phyloP scores from a whole-genome alignment of 2,329 filamentous ascomycete genomes.

The Aaosphaeria arxii region DNA sequence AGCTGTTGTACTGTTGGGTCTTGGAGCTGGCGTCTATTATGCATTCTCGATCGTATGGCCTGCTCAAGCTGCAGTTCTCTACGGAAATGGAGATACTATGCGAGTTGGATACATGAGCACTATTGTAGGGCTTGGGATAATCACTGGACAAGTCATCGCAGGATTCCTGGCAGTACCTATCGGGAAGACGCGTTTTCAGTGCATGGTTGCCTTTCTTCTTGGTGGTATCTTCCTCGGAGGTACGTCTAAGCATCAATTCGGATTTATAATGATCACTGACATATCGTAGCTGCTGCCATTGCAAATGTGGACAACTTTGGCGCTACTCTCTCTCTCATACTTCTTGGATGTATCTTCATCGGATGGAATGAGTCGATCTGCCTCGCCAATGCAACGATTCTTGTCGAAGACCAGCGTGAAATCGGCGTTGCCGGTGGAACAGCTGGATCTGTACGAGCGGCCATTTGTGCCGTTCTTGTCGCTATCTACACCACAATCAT shows the following conservation, averaged over 20 bases:
- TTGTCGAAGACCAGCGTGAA: conserved; percentile 33
- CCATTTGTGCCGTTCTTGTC: conserved; percentile 35
- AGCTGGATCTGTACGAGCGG: conserved; percentile 40
- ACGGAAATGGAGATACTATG: conserved; percentile 17
- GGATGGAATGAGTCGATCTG: conserved; percentile 28
- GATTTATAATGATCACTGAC: conserved; percentile 5
- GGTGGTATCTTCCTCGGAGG: conserved; percentile 27
- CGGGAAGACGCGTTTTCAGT: conserved; percentile 30
- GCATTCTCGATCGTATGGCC: conserved; percentile 41
- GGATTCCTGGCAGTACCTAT: conserved; percentile 15
- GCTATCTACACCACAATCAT: conserved; percentile 3
- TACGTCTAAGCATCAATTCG: conserved; percentile 4
- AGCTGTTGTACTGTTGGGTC: conserved; percentile 27
- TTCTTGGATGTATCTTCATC: conserved; percentile 21
- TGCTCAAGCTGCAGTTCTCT: conserved; percentile 33
- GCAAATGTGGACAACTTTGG: conserved; percentile 15
- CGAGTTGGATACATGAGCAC: conserved; percentile 7
- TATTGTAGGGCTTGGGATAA: conserved; percentile 11
- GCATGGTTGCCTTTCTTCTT: conserved; percentile 13
- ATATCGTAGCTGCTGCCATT: conserved; percentile 2
- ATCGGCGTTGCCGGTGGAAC: conserved; percentile 44
- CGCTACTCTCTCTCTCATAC: conserved; percentile 15
- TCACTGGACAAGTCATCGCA: conserved; percentile 9
- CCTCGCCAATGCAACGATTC: conserved; percentile 31
- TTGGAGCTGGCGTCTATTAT: conserved; percentile 40